Base-by-base conservation (phyloP, 129 eudicot species). In the Scalesia atractyloides region DNA sequence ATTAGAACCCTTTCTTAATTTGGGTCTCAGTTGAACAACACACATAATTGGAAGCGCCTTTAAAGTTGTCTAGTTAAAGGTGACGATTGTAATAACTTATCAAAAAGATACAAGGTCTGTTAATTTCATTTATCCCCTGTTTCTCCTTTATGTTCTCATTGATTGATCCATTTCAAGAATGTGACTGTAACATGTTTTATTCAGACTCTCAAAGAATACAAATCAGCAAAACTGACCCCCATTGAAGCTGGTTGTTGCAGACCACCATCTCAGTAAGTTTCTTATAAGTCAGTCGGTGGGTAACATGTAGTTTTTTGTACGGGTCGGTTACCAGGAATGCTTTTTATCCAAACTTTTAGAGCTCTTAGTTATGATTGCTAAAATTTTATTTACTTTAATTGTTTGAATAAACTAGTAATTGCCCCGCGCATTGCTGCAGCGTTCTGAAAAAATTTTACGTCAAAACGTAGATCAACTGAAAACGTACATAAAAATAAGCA, bases 221-320 rank as follows among this genome's bases (percentile, higher is more conserved):
- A 84, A 69, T 69, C 64, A 0, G 98, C 95, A 39, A 80, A 89
- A 79, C 69, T 93, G 76, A 89, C 86, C 54, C 98, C 96, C 52
- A 84, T 89, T 34, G 98, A 89, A 84, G 92, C 92, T 48, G 98
- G 96, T 64, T 93, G 98, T 84, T 93, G 98, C 64, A 81, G 95
- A 61, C 98, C 98, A 53, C 95, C 98, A 22, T 93, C 96, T 47
- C 87, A 85, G 98, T 93, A 87, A 19, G 95, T 73, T 52, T 74
- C 57, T 77, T 56, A 5, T 5, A 37, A 37, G 44, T 37, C 44
- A 36, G 39, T 36, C 39, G 39, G 39, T 36, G 39, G 39, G 39
- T 36, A 36, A 5, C 39, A 36, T 49, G 0, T 26, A 4, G 39
- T 47, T 17, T 69, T 50, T 67, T 4, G 24, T 57, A 16, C 41